These are phyloP conservation scores for Orbilia quercus DNA, from an alignment of 2,329 filamentous ascomycete genomes.

Conservation along the genomic window DNA sequence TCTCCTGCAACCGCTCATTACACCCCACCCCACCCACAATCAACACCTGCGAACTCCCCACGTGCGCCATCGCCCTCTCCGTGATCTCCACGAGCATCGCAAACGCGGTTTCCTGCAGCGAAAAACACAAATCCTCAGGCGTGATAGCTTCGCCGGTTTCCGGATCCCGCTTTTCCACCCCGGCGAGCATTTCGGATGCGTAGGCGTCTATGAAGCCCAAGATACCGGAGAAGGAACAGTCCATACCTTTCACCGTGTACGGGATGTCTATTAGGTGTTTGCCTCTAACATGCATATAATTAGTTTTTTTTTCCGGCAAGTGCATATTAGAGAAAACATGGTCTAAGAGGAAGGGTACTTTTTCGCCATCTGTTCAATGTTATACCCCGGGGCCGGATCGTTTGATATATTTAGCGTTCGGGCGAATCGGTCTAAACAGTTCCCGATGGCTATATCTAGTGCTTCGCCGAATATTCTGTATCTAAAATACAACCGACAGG, in stretches of 20 bases:
- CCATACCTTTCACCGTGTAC: constrained; percentile 98
- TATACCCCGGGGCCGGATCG: constrained; percentile 95
- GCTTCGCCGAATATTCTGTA: constrained; percentile 99
- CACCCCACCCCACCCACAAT: constrained; percentile 96
- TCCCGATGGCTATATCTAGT: constrained; percentile 95
- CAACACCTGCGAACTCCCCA: constrained; percentile 87
- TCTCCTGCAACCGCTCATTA: constrained; percentile 92
- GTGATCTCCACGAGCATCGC: constrained; percentile 99
- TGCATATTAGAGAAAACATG: background rate
- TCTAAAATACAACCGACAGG: too few species aligned
- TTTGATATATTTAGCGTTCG: constrained; percentile 91
- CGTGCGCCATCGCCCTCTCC: constrained; percentile 97
- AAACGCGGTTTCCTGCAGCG: constrained; percentile 92
- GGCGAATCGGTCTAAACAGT: constrained; percentile 95
- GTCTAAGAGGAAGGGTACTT: constrained; percentile 62
- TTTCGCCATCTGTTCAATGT: constrained; percentile 93
- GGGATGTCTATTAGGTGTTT: constrained; percentile 83
- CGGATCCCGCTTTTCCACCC: constrained; percentile 58
- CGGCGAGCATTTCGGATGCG: constrained; percentile 74
- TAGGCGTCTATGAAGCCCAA: constrained; percentile 83
- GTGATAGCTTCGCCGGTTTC: constrained; percentile 70
- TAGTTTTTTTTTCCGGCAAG: background rate
- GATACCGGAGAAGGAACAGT: constrained; percentile 94
- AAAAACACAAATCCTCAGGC: constrained; percentile 88
- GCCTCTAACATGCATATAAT: constrained; percentile 61